Conservation (phyloP, 768 basidiomycete species). For the Daedaleopsis sinensis region DNA sequence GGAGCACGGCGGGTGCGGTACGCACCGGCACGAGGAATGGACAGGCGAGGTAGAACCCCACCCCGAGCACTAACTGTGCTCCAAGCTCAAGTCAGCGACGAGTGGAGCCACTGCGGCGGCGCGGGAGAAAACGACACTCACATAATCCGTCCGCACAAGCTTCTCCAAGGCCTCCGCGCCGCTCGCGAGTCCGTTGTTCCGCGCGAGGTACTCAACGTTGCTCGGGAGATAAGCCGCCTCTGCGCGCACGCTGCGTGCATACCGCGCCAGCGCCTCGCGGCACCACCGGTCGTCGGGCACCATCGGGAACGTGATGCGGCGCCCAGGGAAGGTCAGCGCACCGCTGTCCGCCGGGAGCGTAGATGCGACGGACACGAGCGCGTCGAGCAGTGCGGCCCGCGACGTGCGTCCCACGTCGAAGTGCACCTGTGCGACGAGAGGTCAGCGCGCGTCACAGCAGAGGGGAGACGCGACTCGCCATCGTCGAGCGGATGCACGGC, state of each 20-base stretch:
- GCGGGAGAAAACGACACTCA: constrained; percentile 22
- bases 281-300: constrained; percentile 63
- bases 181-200: constrained; percentile 57
- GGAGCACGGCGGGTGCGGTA: not conserved
- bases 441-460: not conserved
- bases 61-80: constrained; percentile 58
- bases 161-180: constrained; percentile 47
- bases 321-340: constrained; percentile 49
- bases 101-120: too few relatives aligned
- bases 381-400: constrained; percentile 46
- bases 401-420: constrained; percentile 44
- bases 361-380: constrained; percentile 29
- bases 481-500: constrained; percentile 59
- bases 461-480: constrained; percentile 39
- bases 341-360: constrained; percentile 28
- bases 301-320: constrained; percentile 63
- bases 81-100: not conserved
- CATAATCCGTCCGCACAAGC: constrained; percentile 54
- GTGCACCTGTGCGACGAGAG: constrained; percentile 41
- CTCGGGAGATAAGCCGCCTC: constrained; percentile 69
- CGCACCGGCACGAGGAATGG: constrained; percentile 63
- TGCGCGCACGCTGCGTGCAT: constrained; percentile 56
- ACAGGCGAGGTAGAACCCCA: constrained; percentile 67
- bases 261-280: constrained; percentile 55
- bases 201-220: constrained; percentile 68